Percentiles rank a stretch among this genome's conserved stretches.
These are phyloP conservation scores for Ophiosphaerella herpotricha DNA, from an alignment of 2,329 filamentous ascomycete species.

Conservation along the genomic window DNA sequence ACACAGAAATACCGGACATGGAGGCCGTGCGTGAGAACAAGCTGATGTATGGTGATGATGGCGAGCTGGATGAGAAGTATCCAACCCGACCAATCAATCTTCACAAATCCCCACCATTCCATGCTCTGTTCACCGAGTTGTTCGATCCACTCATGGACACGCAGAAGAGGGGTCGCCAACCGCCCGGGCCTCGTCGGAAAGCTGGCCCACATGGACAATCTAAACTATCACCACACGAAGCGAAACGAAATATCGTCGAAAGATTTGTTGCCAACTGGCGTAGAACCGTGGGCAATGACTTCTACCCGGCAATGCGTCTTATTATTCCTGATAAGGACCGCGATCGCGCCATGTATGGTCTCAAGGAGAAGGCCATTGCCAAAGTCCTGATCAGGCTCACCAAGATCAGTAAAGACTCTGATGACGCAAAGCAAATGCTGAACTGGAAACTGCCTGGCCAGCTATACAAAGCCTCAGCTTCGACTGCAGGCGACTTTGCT, in stretches of 20 bases:
- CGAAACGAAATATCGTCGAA: conserved; percentile 78
- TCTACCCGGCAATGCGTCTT: conserved; percentile 89
- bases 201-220: conserved; percentile 62
- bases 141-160: conserved; percentile 83
- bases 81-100: conserved; percentile 83
- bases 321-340: conserved; percentile 93
- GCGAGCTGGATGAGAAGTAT: conserved; percentile 60
- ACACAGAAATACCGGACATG: conserved; percentile 46
- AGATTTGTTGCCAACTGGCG: conserved; percentile 88
- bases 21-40: conserved; percentile 54
- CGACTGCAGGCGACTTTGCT: conserved; percentile 85
- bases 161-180: conserved; percentile 68
- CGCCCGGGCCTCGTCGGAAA: conserved; percentile 61
- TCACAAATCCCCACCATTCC: conserved; percentile 78
- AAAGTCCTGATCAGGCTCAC: conserved; percentile 90
- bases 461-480: conserved; percentile 45
- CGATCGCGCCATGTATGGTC: conserved; percentile 87
- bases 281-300: conserved; percentile 84
- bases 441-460: conserved; percentile 92
- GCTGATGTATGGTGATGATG: conserved; percentile 54
- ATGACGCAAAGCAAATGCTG: conserved; percentile 81
- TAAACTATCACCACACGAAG: conserved; percentile 73
- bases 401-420: conserved; percentile 87
- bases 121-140: conserved; percentile 73
- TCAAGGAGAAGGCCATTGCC: conserved; percentile 90